Percentiles rank a stretch among this genome's conserved stretches.
phyloP scores from a whole-genome alignment of 768 basidiomycete genomes.

The Mycena haematopus region DNA sequence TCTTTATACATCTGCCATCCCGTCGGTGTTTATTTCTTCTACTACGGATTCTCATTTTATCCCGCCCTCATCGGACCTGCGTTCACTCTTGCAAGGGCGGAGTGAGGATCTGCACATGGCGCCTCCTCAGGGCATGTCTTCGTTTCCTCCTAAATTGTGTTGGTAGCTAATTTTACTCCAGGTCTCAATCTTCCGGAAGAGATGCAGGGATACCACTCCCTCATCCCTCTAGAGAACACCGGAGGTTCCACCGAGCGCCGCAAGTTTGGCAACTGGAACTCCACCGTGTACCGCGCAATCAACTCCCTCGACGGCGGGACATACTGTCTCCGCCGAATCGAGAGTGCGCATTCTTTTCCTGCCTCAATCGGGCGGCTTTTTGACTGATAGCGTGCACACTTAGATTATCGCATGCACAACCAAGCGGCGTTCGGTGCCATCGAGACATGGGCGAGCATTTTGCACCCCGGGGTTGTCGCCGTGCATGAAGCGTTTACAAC shows the following conservation, averaged over 20 bases:
- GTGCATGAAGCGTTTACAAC: conserved; percentile 96
- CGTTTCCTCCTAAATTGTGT: not conserved
- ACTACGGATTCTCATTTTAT: conserved; percentile 71
- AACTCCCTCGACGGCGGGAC: conserved; percentile 77
- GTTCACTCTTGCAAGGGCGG: conserved; percentile 51
- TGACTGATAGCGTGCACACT: not conserved
- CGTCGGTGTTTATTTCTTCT: conserved; percentile 58
- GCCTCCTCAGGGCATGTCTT: conserved; percentile 43
- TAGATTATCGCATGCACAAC: conserved; percentile 85
- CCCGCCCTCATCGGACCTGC: conserved; percentile 49
- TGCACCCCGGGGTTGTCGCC: conserved; percentile 84
- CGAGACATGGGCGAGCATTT: conserved; percentile 84
- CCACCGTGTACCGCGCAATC: conserved; percentile 83
- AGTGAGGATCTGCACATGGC: conserved; percentile 73
- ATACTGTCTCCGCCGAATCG: conserved; percentile 83
- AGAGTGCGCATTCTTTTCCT: conserved; percentile 64
- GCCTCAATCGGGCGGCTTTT: conserved; percentile 5
- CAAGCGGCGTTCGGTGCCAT: conserved; percentile 83
- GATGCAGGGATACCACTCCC: conserved; percentile 87
- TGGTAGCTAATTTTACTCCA: conserved; percentile 40
- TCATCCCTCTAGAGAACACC: conserved; percentile 76
- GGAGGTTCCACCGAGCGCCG: conserved; percentile 59
- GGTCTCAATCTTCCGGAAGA: conserved; percentile 80
- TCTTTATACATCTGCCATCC: conserved; percentile 79
- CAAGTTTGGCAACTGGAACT: conserved; percentile 85